Conservation (phyloP, 1,284 basidiomycete genomes). For the Apiotrichum mycotoxinovorans region DNA sequence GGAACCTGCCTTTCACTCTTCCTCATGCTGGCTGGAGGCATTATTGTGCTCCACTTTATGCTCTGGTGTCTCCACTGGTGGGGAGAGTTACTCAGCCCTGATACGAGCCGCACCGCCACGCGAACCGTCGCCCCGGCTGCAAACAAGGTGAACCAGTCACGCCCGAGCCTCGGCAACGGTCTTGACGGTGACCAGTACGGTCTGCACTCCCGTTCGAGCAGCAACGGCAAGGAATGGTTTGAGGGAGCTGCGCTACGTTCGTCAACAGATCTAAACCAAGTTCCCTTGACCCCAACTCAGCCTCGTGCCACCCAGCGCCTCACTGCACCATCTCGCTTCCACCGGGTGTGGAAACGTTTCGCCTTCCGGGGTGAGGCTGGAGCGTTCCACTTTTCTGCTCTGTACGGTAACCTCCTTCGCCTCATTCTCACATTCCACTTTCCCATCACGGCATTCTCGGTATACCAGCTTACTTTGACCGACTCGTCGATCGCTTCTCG, state of each 20-base stretch:
- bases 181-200: neutral
- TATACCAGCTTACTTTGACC: conserved; percentile 72
- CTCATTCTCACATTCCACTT: conserved; percentile 88
- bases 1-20: conserved; percentile 78
- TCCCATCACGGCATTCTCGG: conserved; percentile 85
- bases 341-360: conserved; percentile 47
- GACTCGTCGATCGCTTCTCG: conserved; percentile 52
- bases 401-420: conserved; percentile 79
- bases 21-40: conserved; percentile 69
- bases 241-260: neutral
- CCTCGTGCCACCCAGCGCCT: neutral
- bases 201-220: conserved; percentile 10
- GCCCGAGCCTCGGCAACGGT: neutral
- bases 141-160: neutral
- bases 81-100: conserved; percentile 27
- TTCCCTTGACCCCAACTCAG: conserved; percentile 9
- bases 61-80: conserved; percentile 67
- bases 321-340: conserved; percentile 13
- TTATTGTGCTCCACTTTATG: conserved; percentile 64
- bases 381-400: conserved; percentile 48
- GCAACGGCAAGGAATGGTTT: conserved; percentile 20
- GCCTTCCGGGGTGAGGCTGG: conserved; percentile 48
- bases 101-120: neutral
- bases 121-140: neutral
- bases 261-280: conserved; percentile 8